Evolutionary conservation across 306 rosid genomes (phyloP).

Genomic region (Prosopis cineraria): DNA sequence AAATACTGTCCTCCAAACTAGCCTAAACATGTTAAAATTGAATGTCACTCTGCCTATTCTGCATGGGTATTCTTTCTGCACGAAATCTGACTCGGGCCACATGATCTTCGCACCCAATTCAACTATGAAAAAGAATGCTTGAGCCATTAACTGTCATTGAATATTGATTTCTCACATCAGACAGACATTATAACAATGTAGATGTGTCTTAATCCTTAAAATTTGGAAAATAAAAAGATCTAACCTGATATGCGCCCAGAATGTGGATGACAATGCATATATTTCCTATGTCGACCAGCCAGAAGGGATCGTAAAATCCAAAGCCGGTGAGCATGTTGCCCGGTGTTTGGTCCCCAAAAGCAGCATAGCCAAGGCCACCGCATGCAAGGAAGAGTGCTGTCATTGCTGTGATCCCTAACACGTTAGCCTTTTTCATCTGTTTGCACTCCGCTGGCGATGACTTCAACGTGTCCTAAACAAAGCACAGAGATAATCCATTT

Average conservation of each 20-base stretch:
- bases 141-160: conserved; percentile 51
- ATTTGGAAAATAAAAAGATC: neutral
- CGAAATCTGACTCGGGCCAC: conserved; percentile 61
- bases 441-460: conserved; percentile 69
- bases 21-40: conserved; percentile 52
- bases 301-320: conserved; percentile 59
- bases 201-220: neutral
- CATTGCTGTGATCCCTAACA: conserved; percentile 57
- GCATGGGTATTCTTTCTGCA: conserved; percentile 41
- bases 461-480: conserved; percentile 67
- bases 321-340: conserved; percentile 65
- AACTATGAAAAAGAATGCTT: conserved; percentile 51
- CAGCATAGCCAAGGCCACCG: conserved; percentile 67
- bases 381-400: conserved; percentile 47
- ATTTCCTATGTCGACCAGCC: conserved; percentile 66
- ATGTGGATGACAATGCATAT: conserved; percentile 59
- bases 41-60: conserved; percentile 18
- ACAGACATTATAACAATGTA: neutral
- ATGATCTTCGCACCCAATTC: conserved; percentile 51
- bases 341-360: conserved; percentile 63
- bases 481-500: neutral
- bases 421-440: conserved; percentile 69
- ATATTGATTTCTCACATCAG: conserved; percentile 5
- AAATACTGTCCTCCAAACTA: conserved; percentile 64
- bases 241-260: conserved; percentile 78